phyloP scores from a whole-genome alignment of 2,329 filamentous ascomycete species.

The Dothideomycetes sp. region DNA sequence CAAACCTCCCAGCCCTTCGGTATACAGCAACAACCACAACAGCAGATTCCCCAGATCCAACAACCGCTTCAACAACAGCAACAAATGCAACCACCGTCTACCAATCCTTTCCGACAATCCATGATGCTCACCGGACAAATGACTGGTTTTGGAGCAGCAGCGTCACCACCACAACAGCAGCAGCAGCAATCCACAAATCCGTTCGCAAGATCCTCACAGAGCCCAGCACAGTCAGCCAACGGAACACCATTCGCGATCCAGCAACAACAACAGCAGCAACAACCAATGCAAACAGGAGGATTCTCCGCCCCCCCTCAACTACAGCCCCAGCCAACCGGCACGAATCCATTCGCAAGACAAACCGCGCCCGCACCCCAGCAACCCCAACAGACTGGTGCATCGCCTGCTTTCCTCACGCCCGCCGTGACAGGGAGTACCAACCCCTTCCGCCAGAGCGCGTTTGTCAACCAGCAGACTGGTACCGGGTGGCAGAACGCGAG shows the following conservation, averaged over 20 bases:
- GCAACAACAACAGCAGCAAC: constrained; percentile 23
- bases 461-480: constrained; percentile 81
- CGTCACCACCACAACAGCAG: constrained; percentile 10
- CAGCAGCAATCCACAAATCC: constrained; percentile 30
- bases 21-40: constrained; percentile 2
- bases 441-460: constrained; percentile 83
- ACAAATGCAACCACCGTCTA: constrained; percentile 47
- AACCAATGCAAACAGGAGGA: constrained; percentile 11
- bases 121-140: constrained; percentile 49
- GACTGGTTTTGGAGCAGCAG: constrained; percentile 10
- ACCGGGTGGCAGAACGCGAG: constrained; percentile 72
- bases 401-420: constrained; percentile 34
- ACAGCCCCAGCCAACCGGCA: constrained; percentile 49
- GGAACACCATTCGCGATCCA: constrained; percentile 7
- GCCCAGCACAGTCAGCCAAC: neutral
- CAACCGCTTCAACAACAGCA: constrained; percentile 28
- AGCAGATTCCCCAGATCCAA: constrained; percentile 29
- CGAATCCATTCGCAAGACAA: constrained; percentile 56
- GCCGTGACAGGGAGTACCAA: constrained; percentile 86
- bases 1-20: neutral
- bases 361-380: constrained; percentile 38
- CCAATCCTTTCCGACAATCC: constrained; percentile 90
- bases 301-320: constrained; percentile 13
- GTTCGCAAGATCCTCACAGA: constrained; percentile 54
- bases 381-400: constrained; percentile 25